A percentile compares a stretch with the other conserved stretches of the same genome.
These are phyloP conservation scores for Vitis hybrid DNA, from an alignment of 177 flowering plant genomes.

Conservation along the genomic window DNA sequence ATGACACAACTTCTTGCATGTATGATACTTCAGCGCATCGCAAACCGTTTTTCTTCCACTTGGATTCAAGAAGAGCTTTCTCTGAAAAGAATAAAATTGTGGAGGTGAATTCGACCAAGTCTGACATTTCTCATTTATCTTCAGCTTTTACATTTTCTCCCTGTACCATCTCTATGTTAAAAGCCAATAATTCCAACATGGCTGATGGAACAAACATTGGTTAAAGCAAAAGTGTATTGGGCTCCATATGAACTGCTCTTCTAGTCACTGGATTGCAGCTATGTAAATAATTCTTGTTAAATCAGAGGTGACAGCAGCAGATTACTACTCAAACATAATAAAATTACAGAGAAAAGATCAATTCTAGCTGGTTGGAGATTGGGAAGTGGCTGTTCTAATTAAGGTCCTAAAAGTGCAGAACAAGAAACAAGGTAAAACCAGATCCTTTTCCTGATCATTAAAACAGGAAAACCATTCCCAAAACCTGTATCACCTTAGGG, in stretches of 20 bases:
- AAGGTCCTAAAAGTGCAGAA: constrained; percentile 8
- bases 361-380: constrained; percentile 17
- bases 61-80: constrained; percentile 1
- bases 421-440: neutral
- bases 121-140: too few relatives aligned
- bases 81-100: neutral
- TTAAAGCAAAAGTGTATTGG: neutral
- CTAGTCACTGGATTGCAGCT: neutral
- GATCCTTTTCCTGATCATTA: neutral
- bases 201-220: neutral
- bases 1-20: too few relatives aligned
- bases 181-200: neutral
- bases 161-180: neutral
- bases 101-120: neutral
- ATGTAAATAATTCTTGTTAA: neutral
- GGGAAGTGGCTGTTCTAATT: neutral
- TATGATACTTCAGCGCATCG: neutral
- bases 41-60: neutral
- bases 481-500: constrained; percentile 7
- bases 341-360: constrained; percentile 23
- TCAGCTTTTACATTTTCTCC: neutral
- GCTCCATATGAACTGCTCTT: neutral
- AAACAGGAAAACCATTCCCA: neutral
- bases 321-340: too few relatives aligned
- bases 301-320: too few relatives aligned